These are phyloP conservation scores for Trypanosoma boissoni DNA, from an alignment of 208 protist genomes.

Conservation along the genomic window DNA sequence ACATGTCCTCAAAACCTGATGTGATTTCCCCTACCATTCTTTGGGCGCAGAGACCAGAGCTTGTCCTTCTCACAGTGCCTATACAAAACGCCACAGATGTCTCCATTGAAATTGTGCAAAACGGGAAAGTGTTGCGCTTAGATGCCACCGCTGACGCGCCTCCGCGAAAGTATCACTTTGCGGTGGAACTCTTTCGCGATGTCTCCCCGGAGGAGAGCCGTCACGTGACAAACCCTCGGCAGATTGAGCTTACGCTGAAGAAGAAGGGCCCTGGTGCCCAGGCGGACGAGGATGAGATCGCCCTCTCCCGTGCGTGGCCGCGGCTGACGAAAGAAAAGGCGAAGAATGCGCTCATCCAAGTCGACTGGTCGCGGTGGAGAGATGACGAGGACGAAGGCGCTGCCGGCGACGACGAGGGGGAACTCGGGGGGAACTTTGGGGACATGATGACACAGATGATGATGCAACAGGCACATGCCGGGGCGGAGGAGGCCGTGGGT, in stretches of 20 bases:
- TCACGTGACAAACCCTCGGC: slow-evolving; percentile 63
- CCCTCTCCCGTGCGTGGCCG: slow-evolving; percentile 52
- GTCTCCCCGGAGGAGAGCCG: slow-evolving; percentile 75
- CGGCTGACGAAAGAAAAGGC: slow-evolving; percentile 63
- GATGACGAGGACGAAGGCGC: slow-evolving; percentile 61
- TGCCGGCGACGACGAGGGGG: slow-evolving; percentile 26
- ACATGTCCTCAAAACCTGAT: slow-evolving; percentile 21
- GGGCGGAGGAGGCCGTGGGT: slow-evolving; percentile 34
- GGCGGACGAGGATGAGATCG: slow-evolving; percentile 37
- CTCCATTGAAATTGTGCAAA: slow-evolving; percentile 49
- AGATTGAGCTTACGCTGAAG: slow-evolving; percentile 77
- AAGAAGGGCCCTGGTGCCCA: slow-evolving; percentile 36
- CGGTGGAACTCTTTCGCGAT: slow-evolving; percentile 50
- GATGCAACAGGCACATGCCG: slow-evolving; percentile 24
- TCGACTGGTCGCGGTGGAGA: slow-evolving; percentile 86
- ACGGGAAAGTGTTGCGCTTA: slow-evolving; percentile 39
- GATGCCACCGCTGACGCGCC: slow-evolving; percentile 21
- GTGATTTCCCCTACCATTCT: slow-evolving; percentile 57
- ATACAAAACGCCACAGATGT: slow-evolving; percentile 77
- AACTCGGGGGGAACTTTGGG: slow-evolving; percentile 20
- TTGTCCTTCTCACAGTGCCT: slow-evolving; percentile 71
- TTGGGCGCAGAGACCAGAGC: slow-evolving; percentile 83
- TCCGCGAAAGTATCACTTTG: slow-evolving; percentile 36
- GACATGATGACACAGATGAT: slow-evolving; percentile 34
- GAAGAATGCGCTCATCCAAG: slow-evolving; percentile 67